Evolutionary conservation across 257 asterid genomes (phyloP).

Genomic region (Coffea eugenioides): DNA sequence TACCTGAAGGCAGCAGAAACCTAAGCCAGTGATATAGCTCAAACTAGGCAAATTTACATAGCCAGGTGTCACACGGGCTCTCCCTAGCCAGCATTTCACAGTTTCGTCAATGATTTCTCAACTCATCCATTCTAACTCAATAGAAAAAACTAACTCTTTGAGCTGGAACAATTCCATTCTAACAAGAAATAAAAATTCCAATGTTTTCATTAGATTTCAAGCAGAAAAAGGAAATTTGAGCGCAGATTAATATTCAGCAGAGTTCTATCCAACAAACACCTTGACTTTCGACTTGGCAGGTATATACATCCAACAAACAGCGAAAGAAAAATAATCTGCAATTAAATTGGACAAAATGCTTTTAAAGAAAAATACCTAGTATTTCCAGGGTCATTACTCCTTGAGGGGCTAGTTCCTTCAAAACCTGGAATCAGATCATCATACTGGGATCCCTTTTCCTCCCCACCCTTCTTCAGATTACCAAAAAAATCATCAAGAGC

Average conservation of each 20-base stretch:
- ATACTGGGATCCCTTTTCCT: conserved; percentile 29
- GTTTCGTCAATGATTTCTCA: background rate
- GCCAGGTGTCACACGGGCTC: background rate
- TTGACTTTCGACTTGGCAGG: background rate
- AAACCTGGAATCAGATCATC: conserved; percentile 65
- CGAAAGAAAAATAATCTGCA: background rate
- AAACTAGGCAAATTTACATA: background rate
- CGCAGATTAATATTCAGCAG: background rate
- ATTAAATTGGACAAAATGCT: background rate
- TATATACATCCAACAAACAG: background rate
- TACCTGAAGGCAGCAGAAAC: background rate
- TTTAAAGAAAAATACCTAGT: conserved; percentile 14
- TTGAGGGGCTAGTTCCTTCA: conserved; percentile 40
- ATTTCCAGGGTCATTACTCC: conserved; percentile 25
- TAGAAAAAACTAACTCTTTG: background rate
- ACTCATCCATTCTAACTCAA: background rate
- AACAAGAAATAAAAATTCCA: background rate
- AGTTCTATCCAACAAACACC: background rate
- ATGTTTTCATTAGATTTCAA: background rate
- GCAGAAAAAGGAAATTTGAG: background rate
- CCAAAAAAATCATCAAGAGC: conserved; percentile 58
- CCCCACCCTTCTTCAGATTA: conserved; percentile 22
- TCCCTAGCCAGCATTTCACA: background rate
- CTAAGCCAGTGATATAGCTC: background rate
- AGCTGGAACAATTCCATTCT: background rate